Evolutionary conservation across 2,329 filamentous ascomycete species (phyloP), one percentile per base, ranked within the genome.

Genomic region (Fusarium brevicatenulatum): DNA sequence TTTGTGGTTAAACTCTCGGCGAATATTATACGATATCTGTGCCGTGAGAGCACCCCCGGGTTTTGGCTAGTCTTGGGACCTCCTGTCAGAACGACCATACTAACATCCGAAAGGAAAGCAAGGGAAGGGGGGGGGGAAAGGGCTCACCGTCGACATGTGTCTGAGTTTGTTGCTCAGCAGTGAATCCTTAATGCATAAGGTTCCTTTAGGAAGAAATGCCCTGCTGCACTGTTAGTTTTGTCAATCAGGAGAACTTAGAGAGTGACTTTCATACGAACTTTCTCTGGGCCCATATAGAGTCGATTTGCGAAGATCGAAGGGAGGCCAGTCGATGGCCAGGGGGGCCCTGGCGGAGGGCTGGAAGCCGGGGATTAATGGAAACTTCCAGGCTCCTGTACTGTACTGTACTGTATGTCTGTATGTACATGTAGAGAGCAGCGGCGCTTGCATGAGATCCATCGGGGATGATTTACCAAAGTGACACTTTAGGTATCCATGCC

Each of bases 271-370:
- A 46, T 56, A 47, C 28, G 46, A 68, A 58, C 49, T 42, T 44
- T 56, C 52, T 49, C 37, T 49, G 54, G 59, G 59, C 53, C 66
- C 58, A 63, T 67, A 64, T 54, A 50, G 52, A 55, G 50, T 64
- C 66, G 74, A 77, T 76, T 77, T 76, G 68, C 72, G 62, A 77
- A 71, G 74, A 73, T 74, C 74, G 53, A 74, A 64, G 67, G 63
- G 49, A 65, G 60, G 61, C 28, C 44, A 46, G 40, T 55, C 30
- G 30, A 67, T 30, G 44, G 49, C 66, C 39, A 39, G 71, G 68
- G 47, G 44, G 44, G 25, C 70, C 59, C 47, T 57, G 59, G 40
- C 42, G 40, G 36, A 43, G 37, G 19, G 30, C 28, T 50, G 49
- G 49, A 55, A 47, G 57, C 58, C 43, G 43, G 55, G 55, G 50